Evolutionary conservation across 1,284 basidiomycete genomes (phyloP), one percentile per base, ranked within the genome.

Genomic region (Retiboletus flavoniger): DNA sequence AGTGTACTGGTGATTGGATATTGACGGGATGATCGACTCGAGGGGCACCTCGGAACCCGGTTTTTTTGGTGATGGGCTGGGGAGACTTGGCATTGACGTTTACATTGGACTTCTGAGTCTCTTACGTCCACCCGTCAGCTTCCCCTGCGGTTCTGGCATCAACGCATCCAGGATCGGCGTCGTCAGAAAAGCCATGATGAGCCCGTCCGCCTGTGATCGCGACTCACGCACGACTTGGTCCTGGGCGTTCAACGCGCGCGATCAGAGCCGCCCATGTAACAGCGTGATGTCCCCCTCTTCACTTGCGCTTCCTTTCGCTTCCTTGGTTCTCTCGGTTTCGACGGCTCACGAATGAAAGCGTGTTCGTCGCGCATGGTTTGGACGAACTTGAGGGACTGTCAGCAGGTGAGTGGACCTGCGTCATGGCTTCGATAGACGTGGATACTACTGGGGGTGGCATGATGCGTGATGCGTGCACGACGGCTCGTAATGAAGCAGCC

Each of bases 21-120:
- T 88, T 11, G 82, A 84, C 0, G 93, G 91, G 21, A 95, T 89
- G 63, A 98, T 97, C 1, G 91, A 90, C 56, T 94, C 89, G 9
- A 99, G 77, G 42, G 96, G 93, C 3, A 98, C 93, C 0, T n/a
- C n/a, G n/a, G 90, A 91, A 57, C 72, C 68, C 41, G 70, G 67
- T 70, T 79, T 70, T 79, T 78, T 70, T 67, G 48, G 58, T 54
- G 17, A 60, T 59, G 13, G 61, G 59, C 41, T 62, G 62, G 0
- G 60, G 56, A 13, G 61, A 45, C 10, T 54, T 45, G 24, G 24
- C 24, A 4, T 24, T 24, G 24, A 24, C 4, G 24, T 24, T 24
- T 24, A 24, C 24, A 24, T 24, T 24, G 24, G 24, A 24, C 24
- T 24, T 24, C 24, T 3, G 24, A 24, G 24, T 24, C 3, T 4